Evolutionary conservation across 768 basidiomycete species (phyloP).

Genomic region (Coprinopsis marcescibilis): DNA sequence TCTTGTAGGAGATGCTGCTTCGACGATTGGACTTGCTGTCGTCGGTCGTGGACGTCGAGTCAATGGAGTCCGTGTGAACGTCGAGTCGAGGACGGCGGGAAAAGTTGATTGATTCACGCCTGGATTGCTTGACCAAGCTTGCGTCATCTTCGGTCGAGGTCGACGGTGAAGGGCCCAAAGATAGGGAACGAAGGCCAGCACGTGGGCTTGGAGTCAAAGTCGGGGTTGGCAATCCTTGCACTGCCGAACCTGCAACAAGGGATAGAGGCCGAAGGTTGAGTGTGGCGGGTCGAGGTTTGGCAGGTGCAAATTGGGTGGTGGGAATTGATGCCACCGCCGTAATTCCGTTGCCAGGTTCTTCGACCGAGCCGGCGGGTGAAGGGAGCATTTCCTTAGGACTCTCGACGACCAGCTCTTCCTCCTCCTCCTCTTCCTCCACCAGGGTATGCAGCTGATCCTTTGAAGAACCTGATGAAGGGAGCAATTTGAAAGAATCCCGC

Average conservation of each 20-base stretch:
- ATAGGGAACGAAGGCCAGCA: constrained; percentile 46
- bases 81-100: constrained; percentile 33
- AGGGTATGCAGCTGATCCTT: constrained; percentile 78
- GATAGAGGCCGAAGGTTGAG: constrained; percentile 68
- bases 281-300: constrained; percentile 60
- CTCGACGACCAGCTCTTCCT: constrained; percentile 52
- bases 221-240: constrained; percentile 46
- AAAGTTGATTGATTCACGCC: constrained; percentile 14
- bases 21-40: constrained; percentile 37
- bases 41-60: constrained; percentile 25
- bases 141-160: constrained; percentile 24
- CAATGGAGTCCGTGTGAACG: constrained; percentile 24
- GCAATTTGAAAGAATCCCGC: constrained; percentile 78
- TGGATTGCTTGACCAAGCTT: constrained; percentile 3
- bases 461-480: constrained; percentile 50
- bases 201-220: constrained; percentile 46
- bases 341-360: constrained; percentile 13
- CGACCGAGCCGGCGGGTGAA: constrained; percentile 16
- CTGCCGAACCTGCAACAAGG: constrained; percentile 43
- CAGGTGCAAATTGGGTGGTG: constrained; percentile 30
- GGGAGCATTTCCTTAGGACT: constrained; percentile 18
- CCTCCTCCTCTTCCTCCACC: constrained; percentile 84
- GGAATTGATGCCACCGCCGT: constrained; percentile 27
- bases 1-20: constrained; percentile 75
- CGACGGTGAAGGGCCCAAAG: constrained; percentile 32